These are phyloP conservation scores for Yamadazyma mexicana DNA, from an alignment of 1,139 yeast species.

Conservation along the genomic window DNA sequence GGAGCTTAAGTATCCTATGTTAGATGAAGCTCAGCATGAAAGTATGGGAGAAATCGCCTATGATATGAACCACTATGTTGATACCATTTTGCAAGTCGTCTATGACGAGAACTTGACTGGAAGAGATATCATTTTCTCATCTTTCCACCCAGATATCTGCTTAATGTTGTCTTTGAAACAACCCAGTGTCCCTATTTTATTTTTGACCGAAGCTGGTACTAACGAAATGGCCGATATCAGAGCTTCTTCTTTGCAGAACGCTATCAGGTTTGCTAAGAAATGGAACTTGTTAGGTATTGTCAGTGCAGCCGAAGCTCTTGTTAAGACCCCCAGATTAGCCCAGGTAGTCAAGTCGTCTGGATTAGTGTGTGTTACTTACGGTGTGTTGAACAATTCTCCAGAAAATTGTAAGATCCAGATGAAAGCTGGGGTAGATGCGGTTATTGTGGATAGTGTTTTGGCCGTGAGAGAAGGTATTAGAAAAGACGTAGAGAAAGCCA, in stretches of 20 bases:
- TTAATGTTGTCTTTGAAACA: constrained; percentile 83
- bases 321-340: constrained; percentile 84
- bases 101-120: constrained; percentile 74
- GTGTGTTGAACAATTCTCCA: constrained; percentile 81
- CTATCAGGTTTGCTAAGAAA: constrained; percentile 83
- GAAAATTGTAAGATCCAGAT: constrained; percentile 82
- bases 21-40: constrained; percentile 87
- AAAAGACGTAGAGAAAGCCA: constrained; percentile 23
- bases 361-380: constrained; percentile 91
- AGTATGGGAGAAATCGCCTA: constrained; percentile 84
- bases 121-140: constrained; percentile 85
- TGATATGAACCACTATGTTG: constrained; percentile 86
- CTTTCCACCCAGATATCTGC: constrained; percentile 95
- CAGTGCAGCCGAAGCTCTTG: constrained; percentile 81
- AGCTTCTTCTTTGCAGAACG: constrained; percentile 86
- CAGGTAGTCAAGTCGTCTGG: constrained; percentile 89
- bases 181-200: constrained; percentile 88
- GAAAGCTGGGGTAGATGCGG: constrained; percentile 96
- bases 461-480: constrained; percentile 86
- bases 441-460: constrained; percentile 90
- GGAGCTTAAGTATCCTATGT: constrained; percentile 94
- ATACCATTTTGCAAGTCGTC: constrained; percentile 76
- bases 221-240: constrained; percentile 82
- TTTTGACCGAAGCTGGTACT: constrained; percentile 87
- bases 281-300: constrained; percentile 95